Evolutionary conservation across 495 filamentous ascomycete species (phyloP).

Genomic region (Podospora pseudocomata): DNA sequence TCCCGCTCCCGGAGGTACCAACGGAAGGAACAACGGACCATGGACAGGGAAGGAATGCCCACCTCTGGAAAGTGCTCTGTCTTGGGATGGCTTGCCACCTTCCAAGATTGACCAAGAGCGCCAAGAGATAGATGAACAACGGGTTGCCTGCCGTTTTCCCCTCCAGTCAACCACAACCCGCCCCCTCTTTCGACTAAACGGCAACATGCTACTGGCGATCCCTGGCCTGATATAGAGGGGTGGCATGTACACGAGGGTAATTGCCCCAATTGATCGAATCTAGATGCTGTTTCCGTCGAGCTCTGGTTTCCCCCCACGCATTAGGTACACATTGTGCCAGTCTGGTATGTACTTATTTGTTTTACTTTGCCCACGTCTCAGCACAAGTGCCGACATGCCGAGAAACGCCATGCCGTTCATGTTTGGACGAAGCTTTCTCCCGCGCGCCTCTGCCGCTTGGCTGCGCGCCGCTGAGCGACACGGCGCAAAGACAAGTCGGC

Average conservation of each 20-base stretch:
- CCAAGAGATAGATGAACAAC: constrained; percentile 21
- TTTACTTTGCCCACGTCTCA: not conserved
- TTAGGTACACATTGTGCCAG: not conserved
- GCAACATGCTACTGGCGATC: constrained; percentile 4
- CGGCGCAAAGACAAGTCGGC: constrained; percentile 6
- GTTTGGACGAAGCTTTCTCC: constrained; percentile 12
- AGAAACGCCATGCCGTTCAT: not conserved
- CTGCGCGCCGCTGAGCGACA: constrained; percentile 3
- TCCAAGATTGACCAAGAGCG: constrained; percentile 24
- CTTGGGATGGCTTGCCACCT: constrained; percentile 22
- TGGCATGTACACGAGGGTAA: not conserved
- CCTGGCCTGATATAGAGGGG: constrained; percentile 1
- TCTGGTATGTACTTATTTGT: not conserved
- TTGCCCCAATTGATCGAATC: not conserved
- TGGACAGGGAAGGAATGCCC: constrained; percentile 11
- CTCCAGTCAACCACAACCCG: constrained; percentile 5
- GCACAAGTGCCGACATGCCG: constrained; percentile 9
- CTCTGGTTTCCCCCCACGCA: not conserved
- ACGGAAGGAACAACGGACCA: constrained; percentile 2
- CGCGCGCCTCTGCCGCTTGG: constrained; percentile 10
- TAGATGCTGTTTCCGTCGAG: not conserved
- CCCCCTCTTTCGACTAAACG: not conserved
- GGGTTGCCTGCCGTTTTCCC: constrained; percentile 6
- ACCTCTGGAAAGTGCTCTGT: constrained; percentile 20
- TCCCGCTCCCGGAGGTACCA: not conserved